These are phyloP conservation scores for Musa schizocarpa DNA, from an alignment of 176 grass and related monocot species.

Conservation along the genomic window DNA sequence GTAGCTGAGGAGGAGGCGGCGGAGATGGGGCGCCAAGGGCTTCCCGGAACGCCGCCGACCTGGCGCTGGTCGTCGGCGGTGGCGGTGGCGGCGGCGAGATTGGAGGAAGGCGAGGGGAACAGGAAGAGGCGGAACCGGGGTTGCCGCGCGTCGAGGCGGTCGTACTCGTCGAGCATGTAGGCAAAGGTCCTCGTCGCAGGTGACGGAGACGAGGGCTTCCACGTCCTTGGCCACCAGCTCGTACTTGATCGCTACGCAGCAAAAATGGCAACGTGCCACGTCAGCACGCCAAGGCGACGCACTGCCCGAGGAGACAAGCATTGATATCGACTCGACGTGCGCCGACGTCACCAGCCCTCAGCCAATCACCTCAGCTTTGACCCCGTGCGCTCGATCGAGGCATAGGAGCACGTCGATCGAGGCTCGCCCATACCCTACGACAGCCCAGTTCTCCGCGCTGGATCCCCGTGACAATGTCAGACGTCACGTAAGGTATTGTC, in stretches of 20 bases:
- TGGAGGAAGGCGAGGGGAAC: conserved; percentile 7
- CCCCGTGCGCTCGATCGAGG: too few relatives aligned
- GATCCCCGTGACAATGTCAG: too few relatives aligned
- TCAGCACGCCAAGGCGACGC: too few relatives aligned
- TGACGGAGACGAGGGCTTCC: conserved; percentile 67
- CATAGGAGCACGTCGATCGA: too few relatives aligned
- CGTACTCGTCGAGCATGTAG: conserved; percentile 84
- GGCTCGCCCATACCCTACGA: too few relatives aligned
- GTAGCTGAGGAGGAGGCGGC: conserved; percentile 26
- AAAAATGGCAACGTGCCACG: too few relatives aligned
- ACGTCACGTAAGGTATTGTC: too few relatives aligned
- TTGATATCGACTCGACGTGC: too few relatives aligned
- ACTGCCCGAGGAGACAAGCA: too few relatives aligned
- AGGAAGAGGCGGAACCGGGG: conserved; percentile 62
- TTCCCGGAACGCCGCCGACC: conserved; percentile 13
- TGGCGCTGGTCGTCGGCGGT: conserved; percentile 23
- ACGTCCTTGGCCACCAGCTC: conserved; percentile 53
- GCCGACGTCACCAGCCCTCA: too few relatives aligned
- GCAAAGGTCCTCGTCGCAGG: conserved; percentile 63
- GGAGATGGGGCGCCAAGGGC: conserved; percentile 1
- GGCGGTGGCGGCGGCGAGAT: neutral
- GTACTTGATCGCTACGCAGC: conserved; percentile 64
- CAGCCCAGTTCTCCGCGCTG: too few relatives aligned
- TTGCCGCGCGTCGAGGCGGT: conserved; percentile 35
- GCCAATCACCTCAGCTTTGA: too few relatives aligned